Conservation (phyloP, 2,329 filamentous ascomycete genomes). For the Dactylellina parvicollis region DNA sequence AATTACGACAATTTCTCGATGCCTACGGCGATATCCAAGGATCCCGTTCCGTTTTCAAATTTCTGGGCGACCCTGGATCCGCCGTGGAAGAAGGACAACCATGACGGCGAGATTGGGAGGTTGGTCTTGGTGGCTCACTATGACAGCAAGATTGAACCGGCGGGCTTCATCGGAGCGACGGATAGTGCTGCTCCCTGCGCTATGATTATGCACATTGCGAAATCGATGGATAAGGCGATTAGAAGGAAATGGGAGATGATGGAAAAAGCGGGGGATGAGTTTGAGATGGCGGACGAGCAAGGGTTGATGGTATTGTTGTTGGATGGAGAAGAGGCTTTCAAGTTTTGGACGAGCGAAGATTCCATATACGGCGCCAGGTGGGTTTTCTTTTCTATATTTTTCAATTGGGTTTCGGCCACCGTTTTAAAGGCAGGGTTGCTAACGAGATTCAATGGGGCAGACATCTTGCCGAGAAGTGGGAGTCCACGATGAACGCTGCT, state of each 20-base stretch:
- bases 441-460: slow-evolving; percentile 60
- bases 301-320: slow-evolving; percentile 90
- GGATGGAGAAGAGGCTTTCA: slow-evolving; percentile 94
- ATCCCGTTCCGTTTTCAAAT: slow-evolving; percentile 83
- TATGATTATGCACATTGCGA: slow-evolving; percentile 86
- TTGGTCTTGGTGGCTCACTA: slow-evolving; percentile 93
- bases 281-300: slow-evolving; percentile 74
- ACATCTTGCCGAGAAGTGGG: slow-evolving; percentile 84
- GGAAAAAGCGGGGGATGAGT: slow-evolving; percentile 63
- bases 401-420: background rate
- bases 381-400: slow-evolving; percentile 51
- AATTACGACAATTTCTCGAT: slow-evolving; percentile 90
- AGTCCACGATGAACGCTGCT: slow-evolving; percentile 73
- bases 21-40: slow-evolving; percentile 79
- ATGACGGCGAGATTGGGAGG: slow-evolving; percentile 77
- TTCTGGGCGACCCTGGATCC: slow-evolving; percentile 88
- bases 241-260: slow-evolving; percentile 83
- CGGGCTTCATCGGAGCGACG: slow-evolving; percentile 90
- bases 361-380: slow-evolving; percentile 88
- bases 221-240: slow-evolving; percentile 80
- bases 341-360: slow-evolving; percentile 79
- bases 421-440: background rate
- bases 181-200: slow-evolving; percentile 96
- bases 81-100: slow-evolving; percentile 71
- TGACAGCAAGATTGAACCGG: slow-evolving; percentile 81